Evolutionary conservation across 768 basidiomycete species (phyloP), one percentile per base, ranked within the genome.

Genomic region (Terana coerulea): DNA sequence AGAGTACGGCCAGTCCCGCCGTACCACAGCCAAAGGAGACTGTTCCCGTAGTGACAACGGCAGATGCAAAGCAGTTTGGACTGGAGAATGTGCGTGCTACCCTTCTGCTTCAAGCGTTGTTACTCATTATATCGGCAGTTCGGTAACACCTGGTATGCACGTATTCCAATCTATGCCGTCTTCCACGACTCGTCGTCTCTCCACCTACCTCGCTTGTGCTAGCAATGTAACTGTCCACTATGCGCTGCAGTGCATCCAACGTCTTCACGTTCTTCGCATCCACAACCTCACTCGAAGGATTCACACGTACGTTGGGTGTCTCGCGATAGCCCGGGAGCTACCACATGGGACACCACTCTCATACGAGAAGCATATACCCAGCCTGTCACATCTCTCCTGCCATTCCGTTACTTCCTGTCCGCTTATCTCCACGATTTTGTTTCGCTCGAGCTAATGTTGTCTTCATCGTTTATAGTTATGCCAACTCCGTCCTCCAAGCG

Each of bases 401-500:
- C 25, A 31, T 45, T 28, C 25, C 5, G 14, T 25, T 46, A 7
- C 46, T 39, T 26, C 33, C 11, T 11, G 31, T 46, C 40, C 31
- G 34, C 33, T 47, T 37, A 40, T 55, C 43, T 44, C 42, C 47
- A 34, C 48, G 10, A 15, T 28, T 9, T 19, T 11, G 31, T 33
- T n/a, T 44, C 42, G n/a, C 21, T 37, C 9, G 31, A 37, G 53
- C 62, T 64, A 47, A 67, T 60, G 25, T 44, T n/a, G n/a, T n/a
- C 49, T 41, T 26, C 28, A 57, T 26, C 47, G 52, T 28, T 45
- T 37, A 15, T 66, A 94, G 94, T 72, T 99, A 99, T 69, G 94
- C 89, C 73, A 99, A 98, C 70, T 97, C 95, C n/a, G 93, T 99
- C 21, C 78, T 99, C 14, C 95, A 99, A 68, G 86, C 97, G 0